Evolutionary conservation across 805 yeast species (phyloP).

Genomic region (Sungouiella blattae): DNA sequence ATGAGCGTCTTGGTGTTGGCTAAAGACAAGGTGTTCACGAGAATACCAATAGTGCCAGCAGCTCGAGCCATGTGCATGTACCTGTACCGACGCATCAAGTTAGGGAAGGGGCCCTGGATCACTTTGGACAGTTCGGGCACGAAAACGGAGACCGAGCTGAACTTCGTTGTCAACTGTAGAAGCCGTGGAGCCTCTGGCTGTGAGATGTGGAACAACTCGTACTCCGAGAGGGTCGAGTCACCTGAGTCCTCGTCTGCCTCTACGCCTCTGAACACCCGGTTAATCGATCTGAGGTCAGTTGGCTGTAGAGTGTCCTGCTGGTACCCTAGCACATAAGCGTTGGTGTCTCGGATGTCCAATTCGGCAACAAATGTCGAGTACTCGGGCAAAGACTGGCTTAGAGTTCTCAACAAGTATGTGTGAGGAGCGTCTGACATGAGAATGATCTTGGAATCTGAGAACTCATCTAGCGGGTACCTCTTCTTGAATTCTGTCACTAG

Average conservation of each 20-base stretch:
- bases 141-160: constrained; percentile 48
- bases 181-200: constrained; percentile 76
- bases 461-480: constrained; percentile 32
- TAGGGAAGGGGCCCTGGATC: constrained; percentile 65
- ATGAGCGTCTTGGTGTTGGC: constrained; percentile 68
- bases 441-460: constrained; percentile 40
- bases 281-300: constrained; percentile 8
- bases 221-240: constrained; percentile 38
- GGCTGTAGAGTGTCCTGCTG: too few relatives aligned
- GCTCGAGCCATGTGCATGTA: constrained; percentile 85
- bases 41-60: constrained; percentile 87
- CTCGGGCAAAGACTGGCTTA: constrained; percentile 28
- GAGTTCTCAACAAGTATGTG: constrained; percentile 39
- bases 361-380: constrained; percentile 31
- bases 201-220: constrained; percentile 65
- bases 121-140: constrained; percentile 38
- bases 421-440: constrained; percentile 77
- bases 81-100: constrained; percentile 78
- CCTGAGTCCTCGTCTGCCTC: constrained; percentile 19
- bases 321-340: constrained; percentile 43
- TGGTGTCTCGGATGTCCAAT: constrained; percentile 23
- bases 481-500: constrained; percentile 39
- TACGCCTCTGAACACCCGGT: constrained; percentile 16
- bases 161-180: constrained; percentile 70
- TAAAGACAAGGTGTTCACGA: constrained; percentile 86